Evolutionary conservation across 1,284 basidiomycete species (phyloP).

Genomic region (Porphyrellus sp.): DNA sequence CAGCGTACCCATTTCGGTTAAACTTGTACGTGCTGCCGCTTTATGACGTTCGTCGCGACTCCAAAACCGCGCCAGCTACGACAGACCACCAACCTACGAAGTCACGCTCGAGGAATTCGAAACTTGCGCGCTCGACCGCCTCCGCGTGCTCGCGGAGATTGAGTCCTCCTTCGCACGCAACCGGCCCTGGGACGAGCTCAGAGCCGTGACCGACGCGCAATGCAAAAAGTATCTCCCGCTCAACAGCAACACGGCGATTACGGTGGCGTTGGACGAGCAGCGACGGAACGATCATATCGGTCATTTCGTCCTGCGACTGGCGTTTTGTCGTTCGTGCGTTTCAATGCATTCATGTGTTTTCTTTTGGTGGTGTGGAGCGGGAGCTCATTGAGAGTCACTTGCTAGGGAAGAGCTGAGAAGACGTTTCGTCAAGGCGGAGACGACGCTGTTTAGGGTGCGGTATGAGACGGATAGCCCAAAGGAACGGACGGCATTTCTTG

Average conservation of each 20-base stretch:
- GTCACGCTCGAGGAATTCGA: conserved; percentile 98
- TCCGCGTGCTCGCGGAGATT: conserved; percentile 91
- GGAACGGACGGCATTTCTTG: conserved; percentile 74
- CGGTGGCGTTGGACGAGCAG: conserved; percentile 56
- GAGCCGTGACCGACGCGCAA: conserved; percentile 55
- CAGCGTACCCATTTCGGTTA: conserved; percentile 64
- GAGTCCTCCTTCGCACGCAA: conserved; percentile 90
- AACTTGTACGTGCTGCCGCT: conserved; percentile 63
- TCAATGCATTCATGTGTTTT: conserved; percentile 55
- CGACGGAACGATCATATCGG: conserved; percentile 86
- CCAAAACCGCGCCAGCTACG: conserved; percentile 58
- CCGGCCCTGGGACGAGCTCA: conserved; percentile 74
- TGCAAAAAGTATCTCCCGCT: conserved; percentile 75
- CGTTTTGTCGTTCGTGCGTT: conserved; percentile 92
- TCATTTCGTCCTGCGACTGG: conserved; percentile 92
- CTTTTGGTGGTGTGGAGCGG: not conserved
- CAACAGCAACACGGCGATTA: conserved; percentile 54
- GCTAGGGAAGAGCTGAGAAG: conserved; percentile 85
- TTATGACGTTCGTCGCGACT: conserved; percentile 4
- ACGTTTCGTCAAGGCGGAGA: conserved; percentile 89
- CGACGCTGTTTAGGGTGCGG: conserved; percentile 79
- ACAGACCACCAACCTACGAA: conserved; percentile 82
- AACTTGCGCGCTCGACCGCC: conserved; percentile 83
- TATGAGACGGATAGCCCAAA: conserved; percentile 67
- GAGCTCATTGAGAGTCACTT: not conserved